phyloP scores from a whole-genome alignment of 768 basidiomycete genomes.

The Asterophora lycoperdoides region DNA sequence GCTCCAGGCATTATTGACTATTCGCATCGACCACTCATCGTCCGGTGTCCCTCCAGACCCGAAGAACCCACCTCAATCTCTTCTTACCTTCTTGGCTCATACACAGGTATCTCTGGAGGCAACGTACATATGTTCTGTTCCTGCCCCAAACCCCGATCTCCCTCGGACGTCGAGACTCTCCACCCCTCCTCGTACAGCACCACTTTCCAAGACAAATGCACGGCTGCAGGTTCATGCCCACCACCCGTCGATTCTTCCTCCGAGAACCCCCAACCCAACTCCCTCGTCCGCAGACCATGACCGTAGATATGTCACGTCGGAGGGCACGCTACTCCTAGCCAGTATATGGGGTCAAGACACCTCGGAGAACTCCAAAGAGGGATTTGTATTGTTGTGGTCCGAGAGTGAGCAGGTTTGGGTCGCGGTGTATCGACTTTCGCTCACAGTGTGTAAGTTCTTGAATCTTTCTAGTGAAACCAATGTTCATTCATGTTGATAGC shows the following conservation, averaged over 20 bases:
- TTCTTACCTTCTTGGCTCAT: slow-evolving; percentile 62
- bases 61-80: slow-evolving; percentile 35
- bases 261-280: slow-evolving; percentile 79
- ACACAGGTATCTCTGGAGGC: slow-evolving; percentile 79
- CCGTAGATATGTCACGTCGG: slow-evolving; percentile 68
- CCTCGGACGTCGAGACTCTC: slow-evolving; percentile 36
- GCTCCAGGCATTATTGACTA: slow-evolving; percentile 42
- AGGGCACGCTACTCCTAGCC: slow-evolving; percentile 70
- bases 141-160: slow-evolving; percentile 29
- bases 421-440: slow-evolving; percentile 71
- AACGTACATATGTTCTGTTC: slow-evolving; percentile 63
- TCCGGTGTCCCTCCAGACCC: slow-evolving; percentile 32
- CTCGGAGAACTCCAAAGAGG: slow-evolving; percentile 43
- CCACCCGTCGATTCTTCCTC: slow-evolving; percentile 73
- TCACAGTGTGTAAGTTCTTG: slow-evolving; percentile 69
- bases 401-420: slow-evolving; percentile 60
- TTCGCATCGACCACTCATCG: slow-evolving; percentile 60
- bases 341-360: slow-evolving; percentile 70
- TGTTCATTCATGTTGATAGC: slow-evolving; percentile 38
- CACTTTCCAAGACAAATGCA: slow-evolving; percentile 34
- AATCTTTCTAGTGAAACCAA: background rate
- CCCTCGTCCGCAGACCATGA: slow-evolving; percentile 72
- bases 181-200: slow-evolving; percentile 53
- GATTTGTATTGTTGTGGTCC: slow-evolving; percentile 66
- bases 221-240: slow-evolving; percentile 30